These are phyloP conservation scores for Pseudoturritis turrita DNA, from an alignment of 345 rosid genomes.

Conservation along the genomic window DNA sequence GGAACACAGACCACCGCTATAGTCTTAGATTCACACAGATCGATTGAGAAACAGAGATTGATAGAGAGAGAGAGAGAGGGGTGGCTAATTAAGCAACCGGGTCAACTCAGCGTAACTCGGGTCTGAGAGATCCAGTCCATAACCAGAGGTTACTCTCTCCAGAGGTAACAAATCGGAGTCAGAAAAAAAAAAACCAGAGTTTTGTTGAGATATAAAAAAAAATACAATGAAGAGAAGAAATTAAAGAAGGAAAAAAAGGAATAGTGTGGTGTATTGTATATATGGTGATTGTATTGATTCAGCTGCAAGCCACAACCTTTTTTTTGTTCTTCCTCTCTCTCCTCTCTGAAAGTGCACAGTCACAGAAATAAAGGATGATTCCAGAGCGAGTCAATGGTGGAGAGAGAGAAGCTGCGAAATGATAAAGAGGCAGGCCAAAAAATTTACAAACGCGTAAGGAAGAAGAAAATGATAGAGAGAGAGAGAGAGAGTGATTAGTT, in stretches of 20 bases:
- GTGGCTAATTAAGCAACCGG: not conserved
- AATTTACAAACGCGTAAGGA: conserved; percentile 35
- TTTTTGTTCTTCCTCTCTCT: not conserved
- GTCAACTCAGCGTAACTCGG: conserved; percentile 14
- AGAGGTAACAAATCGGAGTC: conserved; percentile 7
- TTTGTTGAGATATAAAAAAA: not conserved
- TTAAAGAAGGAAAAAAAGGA: not conserved
- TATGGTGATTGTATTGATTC: conserved; percentile 28
- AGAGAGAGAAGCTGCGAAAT: conserved; percentile 21
- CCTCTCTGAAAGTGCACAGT: conserved; percentile 26
- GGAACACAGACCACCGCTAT: conserved; percentile 2
- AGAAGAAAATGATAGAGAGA: conserved; percentile 27
- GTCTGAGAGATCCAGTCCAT: conserved; percentile 39
- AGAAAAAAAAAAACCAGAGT: conserved; percentile 10
- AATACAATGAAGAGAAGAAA: not conserved
- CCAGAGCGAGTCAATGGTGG: conserved; percentile 21
- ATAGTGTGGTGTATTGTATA: conserved; percentile 12
- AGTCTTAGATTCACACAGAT: conserved; percentile 15
- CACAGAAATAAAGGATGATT: conserved; percentile 34
- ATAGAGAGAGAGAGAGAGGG: not conserved
- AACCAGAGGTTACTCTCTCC: conserved; percentile 8
- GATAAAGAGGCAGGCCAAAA: conserved; percentile 14
- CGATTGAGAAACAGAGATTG: not conserved
- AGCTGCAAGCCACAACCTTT: conserved; percentile 37
- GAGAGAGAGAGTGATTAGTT: conserved; percentile 22